Base-by-base conservation (phyloP, 768 basidiomycete species). In the Termitomyces sp. region DNA sequence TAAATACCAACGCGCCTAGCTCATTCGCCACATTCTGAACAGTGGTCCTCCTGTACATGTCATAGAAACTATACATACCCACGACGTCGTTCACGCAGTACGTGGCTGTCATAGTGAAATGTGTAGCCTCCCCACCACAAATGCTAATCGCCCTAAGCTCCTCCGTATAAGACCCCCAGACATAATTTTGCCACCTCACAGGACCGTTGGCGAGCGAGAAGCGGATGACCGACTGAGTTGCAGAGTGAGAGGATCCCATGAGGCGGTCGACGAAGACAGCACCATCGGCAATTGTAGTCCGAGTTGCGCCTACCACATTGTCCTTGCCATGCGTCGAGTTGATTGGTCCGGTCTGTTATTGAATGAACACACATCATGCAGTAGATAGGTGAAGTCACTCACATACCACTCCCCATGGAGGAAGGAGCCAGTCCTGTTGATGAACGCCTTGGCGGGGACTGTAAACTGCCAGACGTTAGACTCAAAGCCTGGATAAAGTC, bases 381-480 rank as follows among this genome's bases (percentile, higher is more conserved):
- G n/a, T 29, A 29, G 29, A 29, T 7, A 29, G 11, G 5, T n/a
- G 25, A 51, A 10, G 41, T 19, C 5, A 59, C 46, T 41, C 37
- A 59, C 57, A 54, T 59, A 59, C 57, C 58, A 59, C 48, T 59
- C 58, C 19, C 10, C 29, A 5, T 54, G 37, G 42, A 59, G 47
- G 32, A 59, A 59, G 0, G 58, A 55, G 1, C 58, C 53, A n/a
- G 37, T 55, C 47, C 27, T 51, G 48, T 54, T 38, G 10, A 27
- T 25, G 17, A 49, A 50, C 0, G 9, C 41, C 12, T 12, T 29
- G 7, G 40, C 38, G 5, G 46, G 53, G 3, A 55, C 48, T 12
- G 38, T 40, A 16, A 50, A 41, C 9, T 59, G 58, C 41, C 32
- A 59, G 10, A n/a, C 19, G 27, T 43, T 59, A 21, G 23, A 23